Evolutionary conservation across 371 early-diverging fungal species (phyloP), one percentile per base, ranked within the genome.

Genomic region (Mortierella sp.): DNA sequence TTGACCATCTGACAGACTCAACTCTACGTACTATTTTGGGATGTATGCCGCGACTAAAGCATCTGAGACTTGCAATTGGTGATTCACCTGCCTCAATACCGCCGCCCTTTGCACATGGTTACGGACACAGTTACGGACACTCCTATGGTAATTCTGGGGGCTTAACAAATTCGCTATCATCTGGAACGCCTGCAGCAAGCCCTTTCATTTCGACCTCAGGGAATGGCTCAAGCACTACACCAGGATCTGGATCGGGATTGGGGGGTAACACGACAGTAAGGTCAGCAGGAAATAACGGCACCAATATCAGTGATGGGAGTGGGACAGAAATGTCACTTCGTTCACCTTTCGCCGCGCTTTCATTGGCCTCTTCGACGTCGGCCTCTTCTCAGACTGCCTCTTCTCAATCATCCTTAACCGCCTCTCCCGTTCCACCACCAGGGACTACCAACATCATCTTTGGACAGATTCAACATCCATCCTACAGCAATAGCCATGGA

Each of bases 1-100:
- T 73, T 52, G 80, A 79, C 57, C 80, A 79, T 50, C 59, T 79
- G 60, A 70, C 74, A 19, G 80, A 79, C 50, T 72, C 73, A 25
- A 79, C 80, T 0, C 21, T 79, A 16, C 58, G 73, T 60, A 73
- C 80, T 0, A 73, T 79, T 12, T 50, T 79, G 57, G 73, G 80
- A 14, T 70, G 73, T 57, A 76, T 76, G 77, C 77, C 77, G 7
- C 55, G 58, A 25, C 30, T 76, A 26, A 72, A 68, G 25, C 77
- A 72, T 48, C n/a, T 76, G 44, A 60, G 77, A 16, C 52, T 76
- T 1, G 77, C 77, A 25, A 71, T 76, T 55, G 71, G 72, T 7
- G 72, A 76, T 50, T 61, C 77, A 19, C 66, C 58, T 2, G 18
- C 21, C 6, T 64, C 68, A 29, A 62, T 60, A 5, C 9, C 37